Evolutionary conservation across 306 rosid species (phyloP).

Genomic region (Dalbergia oliveri): DNA sequence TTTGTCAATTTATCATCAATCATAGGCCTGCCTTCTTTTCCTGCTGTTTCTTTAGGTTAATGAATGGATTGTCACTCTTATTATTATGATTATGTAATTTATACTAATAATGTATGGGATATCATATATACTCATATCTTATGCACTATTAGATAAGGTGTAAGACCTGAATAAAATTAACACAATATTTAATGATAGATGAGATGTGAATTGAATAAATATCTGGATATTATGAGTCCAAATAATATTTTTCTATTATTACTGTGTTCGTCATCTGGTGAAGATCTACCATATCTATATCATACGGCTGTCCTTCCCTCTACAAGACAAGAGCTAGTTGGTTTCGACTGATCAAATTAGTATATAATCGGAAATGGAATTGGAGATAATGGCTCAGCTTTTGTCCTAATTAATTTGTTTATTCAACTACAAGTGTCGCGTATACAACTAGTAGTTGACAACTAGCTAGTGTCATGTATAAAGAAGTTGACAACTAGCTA

Average conservation of each 20-base stretch:
- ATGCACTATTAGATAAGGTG: no score
- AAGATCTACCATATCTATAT: background rate
- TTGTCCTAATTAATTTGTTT: background rate
- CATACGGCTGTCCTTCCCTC: background rate
- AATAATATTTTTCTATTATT: no score
- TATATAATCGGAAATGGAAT: background rate
- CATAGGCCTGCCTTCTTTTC: background rate
- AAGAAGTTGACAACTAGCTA: no score
- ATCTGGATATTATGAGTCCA: no score
- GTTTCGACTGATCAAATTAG: constrained; percentile 5
- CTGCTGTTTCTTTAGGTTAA: background rate
- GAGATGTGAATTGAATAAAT: no score
- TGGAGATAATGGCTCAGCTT: constrained; percentile 8
- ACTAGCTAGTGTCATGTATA: background rate
- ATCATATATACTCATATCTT: no score
- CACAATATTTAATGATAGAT: no score
- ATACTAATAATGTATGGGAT: no score
- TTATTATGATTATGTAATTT: no score
- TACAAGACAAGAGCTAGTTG: background rate
- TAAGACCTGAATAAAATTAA: no score
- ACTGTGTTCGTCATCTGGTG: background rate
- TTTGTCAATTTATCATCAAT: background rate
- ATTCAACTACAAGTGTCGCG: background rate
- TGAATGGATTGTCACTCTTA: constrained; percentile 12
- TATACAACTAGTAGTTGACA: no score